Percentiles rank a stretch among this genome's conserved stretches.
phyloP scores from a whole-genome alignment of 768 basidiomycete genomes.

The Collybia sordida region DNA sequence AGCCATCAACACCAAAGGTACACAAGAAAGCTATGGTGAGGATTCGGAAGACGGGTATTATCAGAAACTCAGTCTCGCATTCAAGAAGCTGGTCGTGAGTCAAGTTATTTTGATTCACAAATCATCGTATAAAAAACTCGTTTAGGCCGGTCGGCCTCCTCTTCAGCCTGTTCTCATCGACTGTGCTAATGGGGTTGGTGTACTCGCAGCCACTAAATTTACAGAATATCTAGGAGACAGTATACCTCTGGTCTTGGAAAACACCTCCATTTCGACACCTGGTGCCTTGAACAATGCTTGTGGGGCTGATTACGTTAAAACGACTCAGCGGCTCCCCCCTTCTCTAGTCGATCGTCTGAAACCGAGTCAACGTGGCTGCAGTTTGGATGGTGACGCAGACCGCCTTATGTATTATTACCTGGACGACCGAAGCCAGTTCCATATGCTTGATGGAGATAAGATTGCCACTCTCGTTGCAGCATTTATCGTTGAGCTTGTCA shows the following conservation, averaged over 20 bases:
- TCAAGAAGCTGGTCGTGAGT: conserved; percentile 84
- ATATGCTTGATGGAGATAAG: conserved; percentile 97
- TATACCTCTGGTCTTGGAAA: conserved; percentile 67
- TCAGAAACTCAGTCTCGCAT: conserved; percentile 76
- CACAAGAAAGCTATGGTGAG: conserved; percentile 74
- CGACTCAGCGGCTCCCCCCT: conserved; percentile 82
- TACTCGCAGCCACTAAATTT: conserved; percentile 65
- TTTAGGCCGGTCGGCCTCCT: conserved; percentile 57
- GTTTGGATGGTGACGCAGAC: conserved; percentile 97
- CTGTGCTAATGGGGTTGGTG: conserved; percentile 98
- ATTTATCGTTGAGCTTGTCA: conserved; percentile 89
- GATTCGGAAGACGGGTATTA: conserved; percentile 85
- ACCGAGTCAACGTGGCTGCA: conserved; percentile 82
- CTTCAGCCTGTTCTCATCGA: conserved; percentile 75
- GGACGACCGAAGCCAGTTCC: conserved; percentile 75
- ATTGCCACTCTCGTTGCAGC: conserved; percentile 92
- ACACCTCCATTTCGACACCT: conserved; percentile 59
- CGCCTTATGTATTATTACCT: conserved; percentile 94
- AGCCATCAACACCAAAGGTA: conserved; percentile 84
- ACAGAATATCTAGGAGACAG: conserved; percentile 55
- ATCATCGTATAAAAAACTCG: conserved; percentile 8
- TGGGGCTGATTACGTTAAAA: conserved; percentile 98
- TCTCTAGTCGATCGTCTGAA: conserved; percentile 62
- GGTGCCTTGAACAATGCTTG: conserved; percentile 84
- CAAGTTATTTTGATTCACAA: conserved; percentile 1